Evolutionary conservation across 106 monocot genomes (phyloP).

Genomic region (Iris macrosiphon): DNA sequence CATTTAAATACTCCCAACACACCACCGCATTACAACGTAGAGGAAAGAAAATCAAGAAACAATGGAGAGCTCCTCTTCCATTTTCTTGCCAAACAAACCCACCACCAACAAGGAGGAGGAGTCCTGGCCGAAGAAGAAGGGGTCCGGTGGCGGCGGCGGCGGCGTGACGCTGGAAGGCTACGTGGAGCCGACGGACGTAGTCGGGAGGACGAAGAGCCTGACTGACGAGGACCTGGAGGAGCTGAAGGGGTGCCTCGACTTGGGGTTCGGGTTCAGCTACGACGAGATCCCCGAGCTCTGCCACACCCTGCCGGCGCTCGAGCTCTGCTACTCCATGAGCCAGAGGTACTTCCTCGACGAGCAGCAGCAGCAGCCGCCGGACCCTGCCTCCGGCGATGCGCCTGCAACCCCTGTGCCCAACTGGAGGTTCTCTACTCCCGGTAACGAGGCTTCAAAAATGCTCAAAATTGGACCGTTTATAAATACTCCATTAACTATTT

Average conservation of each 20-base stretch:
- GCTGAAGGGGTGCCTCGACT: constrained; percentile 48
- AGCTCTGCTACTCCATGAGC: constrained; percentile 61
- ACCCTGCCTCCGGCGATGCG: neutral
- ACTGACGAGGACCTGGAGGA: constrained; percentile 60
- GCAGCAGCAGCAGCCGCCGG: constrained; percentile 7
- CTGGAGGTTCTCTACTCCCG: constrained; percentile 43
- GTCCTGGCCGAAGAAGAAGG: constrained; percentile 8
- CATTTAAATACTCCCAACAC: too few species aligned
- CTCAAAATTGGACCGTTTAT: too few species aligned
- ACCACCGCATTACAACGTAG: too few species aligned
- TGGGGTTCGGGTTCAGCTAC: constrained; percentile 64
- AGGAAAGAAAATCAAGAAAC: too few species aligned
- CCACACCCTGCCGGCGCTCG: constrained; percentile 48
- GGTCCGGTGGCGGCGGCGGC: constrained; percentile 14
- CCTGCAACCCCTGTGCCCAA: constrained; percentile 11
- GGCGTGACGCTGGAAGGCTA: constrained; percentile 39
- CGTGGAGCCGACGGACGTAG: constrained; percentile 13
- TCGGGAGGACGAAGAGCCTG: constrained; percentile 50
- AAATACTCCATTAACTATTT: too few species aligned
- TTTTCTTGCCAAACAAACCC: neutral
- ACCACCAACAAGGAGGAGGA: neutral
- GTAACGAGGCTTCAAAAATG: too few species aligned
- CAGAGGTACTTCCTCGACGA: constrained; percentile 29
- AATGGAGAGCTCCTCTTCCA: too few species aligned
- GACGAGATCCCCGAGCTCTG: constrained; percentile 66